A percentile compares a stretch with the other conserved stretches of the same genome.
Conservation (phyloP, 805 yeast genomes). For the Ogataea pini region DNA sequence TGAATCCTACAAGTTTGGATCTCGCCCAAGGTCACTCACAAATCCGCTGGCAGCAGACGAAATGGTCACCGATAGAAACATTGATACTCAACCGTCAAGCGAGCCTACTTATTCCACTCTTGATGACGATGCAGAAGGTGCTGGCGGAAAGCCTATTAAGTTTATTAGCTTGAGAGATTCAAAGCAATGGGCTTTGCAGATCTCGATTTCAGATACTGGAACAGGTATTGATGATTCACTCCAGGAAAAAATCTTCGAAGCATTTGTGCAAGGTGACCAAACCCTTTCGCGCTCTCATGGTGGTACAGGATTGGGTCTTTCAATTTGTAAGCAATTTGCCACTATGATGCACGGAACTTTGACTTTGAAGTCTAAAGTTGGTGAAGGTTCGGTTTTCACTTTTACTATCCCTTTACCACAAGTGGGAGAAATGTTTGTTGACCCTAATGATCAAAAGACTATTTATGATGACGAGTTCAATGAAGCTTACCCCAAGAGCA, state of each 20-base stretch:
- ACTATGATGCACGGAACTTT: constrained; percentile 84
- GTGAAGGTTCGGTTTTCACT: constrained; percentile 81
- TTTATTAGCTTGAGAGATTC: constrained; percentile 26
- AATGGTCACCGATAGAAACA: constrained; percentile 1
- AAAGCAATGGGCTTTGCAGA: constrained; percentile 59
- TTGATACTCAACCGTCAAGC: constrained; percentile 2
- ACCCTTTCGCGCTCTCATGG: constrained; percentile 88
- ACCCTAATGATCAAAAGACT: constrained; percentile 32
- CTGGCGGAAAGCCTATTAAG: constrained; percentile 17
- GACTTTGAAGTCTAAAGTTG: constrained; percentile 69
- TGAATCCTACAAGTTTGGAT: constrained; percentile 37
- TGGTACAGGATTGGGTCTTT: constrained; percentile 92
- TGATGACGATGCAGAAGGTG: constrained; percentile 26
- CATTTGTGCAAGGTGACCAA: constrained; percentile 96
- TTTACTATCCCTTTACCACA: constrained; percentile 78
- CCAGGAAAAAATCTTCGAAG: constrained; percentile 87
- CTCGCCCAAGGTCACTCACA: constrained; percentile 1
- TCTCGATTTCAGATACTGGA: constrained; percentile 86
- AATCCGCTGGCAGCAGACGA: background rate
- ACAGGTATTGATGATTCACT: constrained; percentile 87
- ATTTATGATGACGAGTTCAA: constrained; percentile 71
- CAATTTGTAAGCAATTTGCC: constrained; percentile 88
- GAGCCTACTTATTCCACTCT: constrained; percentile 10
- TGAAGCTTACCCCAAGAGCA: constrained; percentile 49
- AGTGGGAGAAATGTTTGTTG: constrained; percentile 51